These are phyloP conservation scores for Wallacemonas sp. DNA, from an alignment of 208 protist species.

Conservation along the genomic window DNA sequence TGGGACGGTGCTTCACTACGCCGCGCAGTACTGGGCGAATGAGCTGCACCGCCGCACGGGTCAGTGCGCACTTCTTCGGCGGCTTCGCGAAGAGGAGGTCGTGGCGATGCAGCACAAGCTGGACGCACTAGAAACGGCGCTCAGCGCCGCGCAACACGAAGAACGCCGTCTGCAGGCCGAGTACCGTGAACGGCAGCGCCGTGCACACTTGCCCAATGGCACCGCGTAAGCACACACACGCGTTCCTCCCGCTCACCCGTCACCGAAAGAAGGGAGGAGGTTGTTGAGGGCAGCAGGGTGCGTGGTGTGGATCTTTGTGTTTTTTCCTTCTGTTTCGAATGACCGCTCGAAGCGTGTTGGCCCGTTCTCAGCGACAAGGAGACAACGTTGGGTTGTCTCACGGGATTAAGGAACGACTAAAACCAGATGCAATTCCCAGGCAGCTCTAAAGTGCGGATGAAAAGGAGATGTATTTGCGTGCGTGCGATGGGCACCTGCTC, in stretches of 20 bases:
- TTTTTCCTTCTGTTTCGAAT: neutral
- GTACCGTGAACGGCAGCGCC: constrained; percentile 26
- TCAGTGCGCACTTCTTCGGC: constrained; percentile 14
- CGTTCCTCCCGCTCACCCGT: too few species aligned
- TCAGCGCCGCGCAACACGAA: constrained; percentile 30
- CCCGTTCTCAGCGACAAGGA: too few species aligned
- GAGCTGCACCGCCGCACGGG: neutral
- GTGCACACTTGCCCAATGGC: neutral
- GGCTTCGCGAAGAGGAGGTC: constrained; percentile 28
- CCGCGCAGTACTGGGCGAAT: neutral
- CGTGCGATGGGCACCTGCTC: too few species aligned
- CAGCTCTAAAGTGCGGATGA: neutral
- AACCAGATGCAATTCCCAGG: too few species aligned
- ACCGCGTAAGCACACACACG: too few species aligned
- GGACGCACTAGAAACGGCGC: constrained; percentile 21
- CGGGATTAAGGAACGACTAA: too few species aligned
- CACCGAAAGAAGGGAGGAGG: too few species aligned
- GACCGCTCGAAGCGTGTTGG: too few species aligned
- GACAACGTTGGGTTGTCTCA: too few species aligned
- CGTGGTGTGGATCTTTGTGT: neutral
- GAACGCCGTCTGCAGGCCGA: constrained; percentile 49
- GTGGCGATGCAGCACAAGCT: constrained; percentile 39
- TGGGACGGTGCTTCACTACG: neutral
- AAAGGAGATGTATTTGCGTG: neutral
- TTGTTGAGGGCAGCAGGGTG: too few species aligned